phyloP scores from a whole-genome alignment of 768 basidiomycete species.

The Podaxis rugospora region DNA sequence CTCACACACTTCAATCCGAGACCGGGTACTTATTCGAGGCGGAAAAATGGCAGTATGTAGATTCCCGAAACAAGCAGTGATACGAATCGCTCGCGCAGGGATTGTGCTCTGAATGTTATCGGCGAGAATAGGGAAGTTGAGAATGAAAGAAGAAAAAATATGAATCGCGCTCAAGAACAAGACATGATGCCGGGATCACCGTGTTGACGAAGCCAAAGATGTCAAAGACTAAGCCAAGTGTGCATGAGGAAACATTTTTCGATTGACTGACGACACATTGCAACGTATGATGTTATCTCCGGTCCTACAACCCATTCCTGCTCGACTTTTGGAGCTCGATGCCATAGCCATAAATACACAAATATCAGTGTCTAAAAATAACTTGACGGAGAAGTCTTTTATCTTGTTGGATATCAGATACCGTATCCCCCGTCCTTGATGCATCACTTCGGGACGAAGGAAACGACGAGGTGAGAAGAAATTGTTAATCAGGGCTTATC shows the following conservation, averaged over 20 bases:
- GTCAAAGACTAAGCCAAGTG: neutral
- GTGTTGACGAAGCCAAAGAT: neutral
- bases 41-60: neutral
- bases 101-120: neutral
- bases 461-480: neutral
- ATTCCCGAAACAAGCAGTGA: neutral
- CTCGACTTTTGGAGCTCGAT: neutral
- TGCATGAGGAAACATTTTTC: neutral
- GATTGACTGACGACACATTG: neutral
- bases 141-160: neutral
- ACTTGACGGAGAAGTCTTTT: neutral
- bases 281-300: neutral
- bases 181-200: neutral
- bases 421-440: neutral
- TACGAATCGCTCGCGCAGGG: neutral
- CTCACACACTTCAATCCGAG: neutral
- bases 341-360: neutral
- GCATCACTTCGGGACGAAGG: neutral
- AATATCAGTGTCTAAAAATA: neutral
- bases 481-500: neutral
- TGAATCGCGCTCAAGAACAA: neutral
- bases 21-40: neutral
- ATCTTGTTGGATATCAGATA: neutral
- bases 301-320: neutral
- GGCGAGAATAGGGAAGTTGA: neutral